Base-by-base conservation (phyloP, 2,329 filamentous ascomycete genomes). In the Aspergillus puulaauensis region DNA sequence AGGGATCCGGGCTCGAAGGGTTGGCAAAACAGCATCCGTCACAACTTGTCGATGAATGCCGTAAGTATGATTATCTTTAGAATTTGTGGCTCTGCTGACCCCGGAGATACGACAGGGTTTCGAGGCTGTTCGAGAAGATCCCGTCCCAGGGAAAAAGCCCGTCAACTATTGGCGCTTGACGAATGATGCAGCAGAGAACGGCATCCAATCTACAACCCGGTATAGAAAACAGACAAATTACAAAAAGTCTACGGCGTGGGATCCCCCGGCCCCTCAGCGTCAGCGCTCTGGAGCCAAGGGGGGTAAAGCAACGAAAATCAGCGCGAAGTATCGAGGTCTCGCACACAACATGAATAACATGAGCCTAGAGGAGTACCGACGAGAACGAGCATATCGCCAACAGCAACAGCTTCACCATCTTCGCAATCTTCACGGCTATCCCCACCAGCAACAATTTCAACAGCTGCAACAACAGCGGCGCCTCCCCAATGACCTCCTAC, bases 11-110 rank as follows among this genome's bases (percentile, higher is more conserved):
- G 80, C 7, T 78, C 75, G 12, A 89, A 87, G 66, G 93, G 93
- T 9, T 98, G 93, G 93, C 90, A 93, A 76, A 98, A 97, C 74
- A 96, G 91, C 71, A 96, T 98, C 63, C 86, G 93, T 2, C 93
- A 98, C 73, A 98, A 98, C 66, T 79, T 98, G 7, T 96, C 91
- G 48, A 97, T 98, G 93, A 98, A 98, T 67, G 83, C 83, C 60
- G 93, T 97, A 85, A 76, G 86, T 80, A n/a, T 2, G 8, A 6
- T 50, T 46, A 53, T 52, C 41, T 53, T 7, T 53, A 24, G 39
- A 45, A 43, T 33, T 17, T 17, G 21, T 27, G 17, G 21, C 14
- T 37, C 31, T 54, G 49, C 48, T 47, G 23, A 33, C 35, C 27
- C n/a, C 7, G 51, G 50, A 52, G 27, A 35, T 35, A 37, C 31